Base-by-base conservation (phyloP, 768 basidiomycete genomes). In the Xerocomus brunneocitrinus region DNA sequence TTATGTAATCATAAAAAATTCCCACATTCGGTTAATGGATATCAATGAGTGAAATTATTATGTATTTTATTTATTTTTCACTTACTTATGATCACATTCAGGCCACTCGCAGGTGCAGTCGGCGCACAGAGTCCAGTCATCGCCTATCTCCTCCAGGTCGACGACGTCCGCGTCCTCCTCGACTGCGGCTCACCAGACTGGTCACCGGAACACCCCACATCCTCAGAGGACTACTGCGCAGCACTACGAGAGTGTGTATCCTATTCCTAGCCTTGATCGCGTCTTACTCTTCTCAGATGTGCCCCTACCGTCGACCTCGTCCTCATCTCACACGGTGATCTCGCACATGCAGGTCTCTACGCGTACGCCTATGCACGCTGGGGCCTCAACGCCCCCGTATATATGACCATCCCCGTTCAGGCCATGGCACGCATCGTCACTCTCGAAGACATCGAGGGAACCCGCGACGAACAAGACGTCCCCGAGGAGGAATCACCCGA, bases 161-260 rank as follows among this genome's bases (percentile, higher is more conserved):
- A 98, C 76, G 93, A 95, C 70, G 86, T 97, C 22, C 80, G 83
- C 53, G 91, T 99, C 61, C 80, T 99, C 19, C 79, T 99, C 53
- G 97, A 99, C 73, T 92, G 95, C 67, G 97, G 97, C 12, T 89
- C 92, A 6, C 89, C 87, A 2, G 90, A 93, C 72, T 89, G 87
- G 86, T 75, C 78, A 24, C 89, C 84, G 32, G 89, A 90, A 58
- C 67, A 69, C 24, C 59, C 47, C 52, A 42, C 9, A 14, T 44
- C 71, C 48, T 58, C 66, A 4, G 48, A 64, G 54, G 71, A 77
- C 68, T 91, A 91, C 63, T 88, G 84, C 61, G 68, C 80, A 51
- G 71, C 79, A 31, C 72, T 92, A 40, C 79, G 79, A 74, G 79
- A 87, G 87, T 91, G 60, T 58, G 83, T 79, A 13, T 31, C 16